Evolutionary conservation across 768 basidiomycete species (phyloP).

Genomic region (Calocera viscosa): DNA sequence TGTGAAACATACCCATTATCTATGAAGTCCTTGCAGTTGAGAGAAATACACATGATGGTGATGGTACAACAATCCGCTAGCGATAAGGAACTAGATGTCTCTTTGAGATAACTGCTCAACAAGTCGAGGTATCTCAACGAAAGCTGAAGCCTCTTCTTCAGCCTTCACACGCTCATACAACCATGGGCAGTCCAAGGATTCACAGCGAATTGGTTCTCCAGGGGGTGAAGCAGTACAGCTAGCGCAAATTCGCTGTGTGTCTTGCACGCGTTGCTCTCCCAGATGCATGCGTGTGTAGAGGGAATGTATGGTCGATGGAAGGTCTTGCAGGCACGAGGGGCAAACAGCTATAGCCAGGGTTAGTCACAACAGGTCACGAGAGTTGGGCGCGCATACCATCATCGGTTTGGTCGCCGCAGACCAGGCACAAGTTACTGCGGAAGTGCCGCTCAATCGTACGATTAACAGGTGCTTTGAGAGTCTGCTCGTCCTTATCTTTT

Average conservation of each 20-base stretch:
- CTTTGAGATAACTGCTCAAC: neutral
- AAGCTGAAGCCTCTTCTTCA: slow-evolving; percentile 25
- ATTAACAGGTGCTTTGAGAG: slow-evolving; percentile 19
- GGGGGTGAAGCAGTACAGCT: slow-evolving; percentile 50
- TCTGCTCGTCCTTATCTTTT: slow-evolving; percentile 29
- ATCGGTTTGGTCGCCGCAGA: slow-evolving; percentile 46
- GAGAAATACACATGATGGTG: neutral
- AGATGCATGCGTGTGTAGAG: slow-evolving; percentile 42
- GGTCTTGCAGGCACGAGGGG: slow-evolving; percentile 40
- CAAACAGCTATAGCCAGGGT: slow-evolving; percentile 38
- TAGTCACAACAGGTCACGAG: slow-evolving; percentile 29
- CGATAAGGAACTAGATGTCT: neutral
- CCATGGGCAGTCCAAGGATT: slow-evolving; percentile 79
- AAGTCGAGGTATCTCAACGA: slow-evolving; percentile 16
- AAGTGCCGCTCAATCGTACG: slow-evolving; percentile 67
- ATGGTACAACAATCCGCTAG: neutral
- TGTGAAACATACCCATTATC: neutral
- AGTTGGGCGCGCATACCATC: slow-evolving; percentile 33
- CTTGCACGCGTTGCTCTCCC: slow-evolving; percentile 42
- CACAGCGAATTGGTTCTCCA: slow-evolving; percentile 55
- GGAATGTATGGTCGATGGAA: slow-evolving; percentile 44
- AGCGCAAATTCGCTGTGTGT: slow-evolving; percentile 57
- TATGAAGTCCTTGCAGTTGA: neutral
- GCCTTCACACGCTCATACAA: slow-evolving; percentile 56
- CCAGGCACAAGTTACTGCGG: slow-evolving; percentile 51